Percentiles rank a stretch among this genome's conserved stretches.
Conservation (phyloP, 1,139 yeast genomes). For the Pichia sp. region DNA sequence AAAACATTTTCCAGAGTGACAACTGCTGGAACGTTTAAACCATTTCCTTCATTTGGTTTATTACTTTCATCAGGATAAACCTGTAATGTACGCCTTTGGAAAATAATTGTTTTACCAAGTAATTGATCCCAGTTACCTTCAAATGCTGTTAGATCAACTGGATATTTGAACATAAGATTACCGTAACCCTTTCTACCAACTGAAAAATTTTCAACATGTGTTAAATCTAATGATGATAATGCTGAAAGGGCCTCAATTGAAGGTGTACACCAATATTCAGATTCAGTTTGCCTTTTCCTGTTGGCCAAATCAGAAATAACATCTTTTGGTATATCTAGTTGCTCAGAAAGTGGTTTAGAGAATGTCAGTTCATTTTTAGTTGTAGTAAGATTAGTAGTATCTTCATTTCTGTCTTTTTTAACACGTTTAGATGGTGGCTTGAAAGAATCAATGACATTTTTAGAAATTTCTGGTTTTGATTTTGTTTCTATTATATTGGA, state of each 20-base stretch:
- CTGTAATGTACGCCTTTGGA: conserved; percentile 52
- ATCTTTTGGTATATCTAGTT: not conserved
- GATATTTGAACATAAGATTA: conserved; percentile 60
- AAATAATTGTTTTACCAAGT: conserved; percentile 54
- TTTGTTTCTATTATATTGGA: not conserved
- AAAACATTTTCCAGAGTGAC: conserved; percentile 64
- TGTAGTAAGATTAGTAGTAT: not conserved
- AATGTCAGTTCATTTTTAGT: conserved; percentile 4
- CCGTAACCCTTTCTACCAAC: conserved; percentile 76
- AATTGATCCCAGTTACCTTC: conserved; percentile 37
- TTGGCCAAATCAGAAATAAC: not conserved
- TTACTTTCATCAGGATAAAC: conserved; percentile 54
- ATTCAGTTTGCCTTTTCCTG: conserved; percentile 12
- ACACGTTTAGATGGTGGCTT: conserved; percentile 19
- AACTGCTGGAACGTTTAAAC: conserved; percentile 79
- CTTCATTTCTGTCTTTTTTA: conserved; percentile 3
- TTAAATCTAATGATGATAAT: conserved; percentile 45
- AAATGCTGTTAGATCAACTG: conserved; percentile 64
- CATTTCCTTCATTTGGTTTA: conserved; percentile 65
- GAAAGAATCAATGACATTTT: conserved; percentile 11
- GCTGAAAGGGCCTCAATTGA: conserved; percentile 47
- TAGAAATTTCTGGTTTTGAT: conserved; percentile 1
- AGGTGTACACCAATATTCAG: conserved; percentile 81
- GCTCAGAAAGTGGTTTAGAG: conserved; percentile 14
- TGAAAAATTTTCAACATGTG: conserved; percentile 58